phyloP scores from a whole-genome alignment of 2,329 filamentous ascomycete genomes.

The Ophiostoma pallidulum region DNA sequence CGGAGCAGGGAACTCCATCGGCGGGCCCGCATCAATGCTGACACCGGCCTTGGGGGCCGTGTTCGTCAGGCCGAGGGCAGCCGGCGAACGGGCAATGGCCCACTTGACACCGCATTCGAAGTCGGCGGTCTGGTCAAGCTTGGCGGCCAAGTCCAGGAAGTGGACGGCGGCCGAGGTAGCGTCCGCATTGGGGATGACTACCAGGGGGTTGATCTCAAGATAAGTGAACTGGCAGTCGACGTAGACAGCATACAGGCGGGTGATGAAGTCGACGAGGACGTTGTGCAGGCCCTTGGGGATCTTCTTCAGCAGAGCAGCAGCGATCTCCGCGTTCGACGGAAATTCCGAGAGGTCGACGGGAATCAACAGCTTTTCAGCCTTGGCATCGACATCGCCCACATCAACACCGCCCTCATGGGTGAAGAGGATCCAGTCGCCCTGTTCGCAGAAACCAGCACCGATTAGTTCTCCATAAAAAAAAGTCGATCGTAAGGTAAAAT shows the following conservation, averaged over 20 bases:
- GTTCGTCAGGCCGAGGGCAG: constrained; percentile 73
- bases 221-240: constrained; percentile 99
- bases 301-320: constrained; percentile 74
- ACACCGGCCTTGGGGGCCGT: constrained; percentile 56
- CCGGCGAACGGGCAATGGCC: constrained; percentile 87
- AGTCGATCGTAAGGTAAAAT: neutral
- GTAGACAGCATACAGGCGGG: constrained; percentile 94
- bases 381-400: constrained; percentile 96
- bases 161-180: constrained; percentile 88
- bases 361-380: constrained; percentile 97
- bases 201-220: constrained; percentile 98
- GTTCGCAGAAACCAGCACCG: constrained; percentile 14
- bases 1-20: constrained; percentile 97
- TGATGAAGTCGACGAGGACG: constrained; percentile 98
- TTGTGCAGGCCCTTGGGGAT: constrained; percentile 94
- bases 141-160: constrained; percentile 97
- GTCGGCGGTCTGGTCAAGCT: constrained; percentile 97
- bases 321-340: constrained; percentile 93
- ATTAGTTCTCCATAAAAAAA: constrained; percentile 12
- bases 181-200: constrained; percentile 90
- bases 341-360: constrained; percentile 91
- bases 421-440: constrained; percentile 99
- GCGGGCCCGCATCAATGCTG: constrained; percentile 90
- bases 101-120: constrained; percentile 99
- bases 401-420: constrained; percentile 99